Conservation (phyloP, 805 yeast genomes). For the Nematodospora valgi region DNA sequence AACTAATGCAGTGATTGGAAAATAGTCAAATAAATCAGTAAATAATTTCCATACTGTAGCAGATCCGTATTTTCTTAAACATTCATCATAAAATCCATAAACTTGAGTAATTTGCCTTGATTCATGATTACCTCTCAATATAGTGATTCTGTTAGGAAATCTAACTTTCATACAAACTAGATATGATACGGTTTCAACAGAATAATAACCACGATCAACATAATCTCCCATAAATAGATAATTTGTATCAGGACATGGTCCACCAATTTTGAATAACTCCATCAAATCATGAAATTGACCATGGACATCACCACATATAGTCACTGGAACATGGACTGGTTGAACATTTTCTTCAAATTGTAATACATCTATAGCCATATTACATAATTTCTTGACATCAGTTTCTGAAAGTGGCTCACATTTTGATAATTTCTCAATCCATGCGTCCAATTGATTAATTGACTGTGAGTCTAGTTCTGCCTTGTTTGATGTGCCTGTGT, state of each 20-base stretch:
- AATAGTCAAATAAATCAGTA: conserved; percentile 87
- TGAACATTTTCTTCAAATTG: conserved; percentile 93
- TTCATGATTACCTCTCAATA: conserved; percentile 92
- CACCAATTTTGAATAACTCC: conserved; percentile 88
- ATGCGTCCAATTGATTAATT: conserved; percentile 72
- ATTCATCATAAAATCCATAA: conserved; percentile 93
- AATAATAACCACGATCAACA: conserved; percentile 87
- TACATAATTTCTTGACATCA: conserved; percentile 76
- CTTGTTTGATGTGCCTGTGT: conserved; percentile 32
- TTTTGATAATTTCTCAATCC: conserved; percentile 77
- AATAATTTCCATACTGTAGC: conserved; percentile 93
- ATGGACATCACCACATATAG: conserved; percentile 96
- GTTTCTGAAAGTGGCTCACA: conserved; percentile 82
- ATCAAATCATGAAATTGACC: conserved; percentile 95
- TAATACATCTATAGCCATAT: conserved; percentile 87
- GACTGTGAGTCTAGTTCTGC: conserved; percentile 23
- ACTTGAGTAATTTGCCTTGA: conserved; percentile 95
- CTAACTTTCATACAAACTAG: conserved; percentile 89
- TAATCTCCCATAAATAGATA: conserved; percentile 59
- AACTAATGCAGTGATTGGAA: conserved; percentile 90
- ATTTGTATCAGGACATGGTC: conserved; percentile 50
- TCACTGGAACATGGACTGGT: conserved; percentile 93
- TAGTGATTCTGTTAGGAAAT: conserved; percentile 87
- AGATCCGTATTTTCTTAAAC: conserved; percentile 86
- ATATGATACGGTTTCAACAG: conserved; percentile 88